These are phyloP conservation scores for Oryza australiensis DNA, from an alignment of 176 grass and related monocot genomes.

Conservation along the genomic window DNA sequence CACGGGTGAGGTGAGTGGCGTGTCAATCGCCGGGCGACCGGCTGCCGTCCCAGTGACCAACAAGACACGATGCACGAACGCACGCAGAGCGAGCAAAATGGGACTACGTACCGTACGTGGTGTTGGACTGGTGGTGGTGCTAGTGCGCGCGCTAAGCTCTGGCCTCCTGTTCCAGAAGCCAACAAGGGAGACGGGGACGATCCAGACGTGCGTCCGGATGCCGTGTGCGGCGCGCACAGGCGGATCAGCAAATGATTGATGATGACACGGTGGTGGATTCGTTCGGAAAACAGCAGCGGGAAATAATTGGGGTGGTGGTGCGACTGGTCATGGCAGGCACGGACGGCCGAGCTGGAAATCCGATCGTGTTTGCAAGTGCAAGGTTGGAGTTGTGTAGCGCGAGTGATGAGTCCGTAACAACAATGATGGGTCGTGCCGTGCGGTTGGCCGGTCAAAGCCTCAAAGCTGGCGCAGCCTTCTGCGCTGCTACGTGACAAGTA, in stretches of 20 bases:
- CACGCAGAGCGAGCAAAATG: background rate
- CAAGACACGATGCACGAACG: slow-evolving; percentile 3
- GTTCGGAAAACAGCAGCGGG: background rate
- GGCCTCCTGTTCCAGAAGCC: background rate
- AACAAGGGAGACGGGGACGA: background rate
- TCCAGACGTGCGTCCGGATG: no score
- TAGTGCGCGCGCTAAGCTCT: background rate
- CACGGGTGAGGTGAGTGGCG: slow-evolving; percentile 19
- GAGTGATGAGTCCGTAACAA: background rate
- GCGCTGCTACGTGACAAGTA: slow-evolving; percentile 4
- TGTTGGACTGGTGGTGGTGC: background rate
- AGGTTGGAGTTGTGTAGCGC: background rate
- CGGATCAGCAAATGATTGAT: slow-evolving; percentile 7
- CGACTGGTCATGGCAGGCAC: background rate
- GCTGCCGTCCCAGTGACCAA: background rate
- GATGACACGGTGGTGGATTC: background rate
- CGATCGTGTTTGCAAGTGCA: background rate
- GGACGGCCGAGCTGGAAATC: slow-evolving; percentile 13
- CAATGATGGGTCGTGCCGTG: background rate
- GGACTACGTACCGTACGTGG: background rate
- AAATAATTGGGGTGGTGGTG: slow-evolving; percentile 14
- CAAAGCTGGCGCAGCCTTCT: background rate
- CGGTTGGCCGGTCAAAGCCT: slow-evolving; percentile 13
- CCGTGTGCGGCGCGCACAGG: background rate
- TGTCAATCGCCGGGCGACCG: slow-evolving; percentile 20